phyloP scores from a whole-genome alignment of 306 rosid genomes.

The Medicago lupulina region DNA sequence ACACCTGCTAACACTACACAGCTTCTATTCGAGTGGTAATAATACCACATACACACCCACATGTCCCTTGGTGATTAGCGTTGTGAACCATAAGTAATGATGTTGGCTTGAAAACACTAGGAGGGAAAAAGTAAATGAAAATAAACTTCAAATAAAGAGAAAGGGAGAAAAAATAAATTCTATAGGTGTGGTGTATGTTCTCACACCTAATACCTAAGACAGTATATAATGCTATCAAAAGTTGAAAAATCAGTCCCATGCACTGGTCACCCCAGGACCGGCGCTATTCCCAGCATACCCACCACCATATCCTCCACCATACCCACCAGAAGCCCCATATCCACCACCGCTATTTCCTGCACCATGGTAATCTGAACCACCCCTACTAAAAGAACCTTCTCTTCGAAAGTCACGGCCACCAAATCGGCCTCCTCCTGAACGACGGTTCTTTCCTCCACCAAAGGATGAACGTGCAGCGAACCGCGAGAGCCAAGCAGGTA shows the following conservation, averaged over 20 bases:
- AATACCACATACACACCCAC: constrained; percentile 50
- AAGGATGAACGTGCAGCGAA: constrained; percentile 72
- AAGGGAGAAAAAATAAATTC: constrained; percentile 38
- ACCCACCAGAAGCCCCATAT: constrained; percentile 64
- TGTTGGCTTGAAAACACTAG: constrained; percentile 50
- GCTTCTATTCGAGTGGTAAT: constrained; percentile 55
- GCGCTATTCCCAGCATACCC: constrained; percentile 63
- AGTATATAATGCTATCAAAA: constrained; percentile 45
- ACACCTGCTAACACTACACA: constrained; percentile 61
- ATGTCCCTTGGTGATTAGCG: constrained; percentile 34
- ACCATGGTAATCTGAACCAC: constrained; percentile 70
- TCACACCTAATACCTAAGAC: constrained; percentile 58
- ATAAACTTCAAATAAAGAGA: constrained; percentile 26
- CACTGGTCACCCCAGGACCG: constrained; percentile 75
- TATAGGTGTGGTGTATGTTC: constrained; percentile 49
- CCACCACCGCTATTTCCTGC: constrained; percentile 66
- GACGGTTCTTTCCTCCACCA: constrained; percentile 78
- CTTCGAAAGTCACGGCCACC: constrained; percentile 88
- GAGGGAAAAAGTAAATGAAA: constrained; percentile 44
- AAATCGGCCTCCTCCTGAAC: constrained; percentile 88
- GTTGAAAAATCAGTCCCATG: constrained; percentile 69
- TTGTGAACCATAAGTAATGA: constrained; percentile 44
- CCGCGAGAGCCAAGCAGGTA: constrained; percentile 84
- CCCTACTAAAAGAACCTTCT: constrained; percentile 62
- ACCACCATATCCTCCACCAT: constrained; percentile 62